Conservation (phyloP, 805 yeast genomes). For the Nakazawaea ernobii region DNA sequence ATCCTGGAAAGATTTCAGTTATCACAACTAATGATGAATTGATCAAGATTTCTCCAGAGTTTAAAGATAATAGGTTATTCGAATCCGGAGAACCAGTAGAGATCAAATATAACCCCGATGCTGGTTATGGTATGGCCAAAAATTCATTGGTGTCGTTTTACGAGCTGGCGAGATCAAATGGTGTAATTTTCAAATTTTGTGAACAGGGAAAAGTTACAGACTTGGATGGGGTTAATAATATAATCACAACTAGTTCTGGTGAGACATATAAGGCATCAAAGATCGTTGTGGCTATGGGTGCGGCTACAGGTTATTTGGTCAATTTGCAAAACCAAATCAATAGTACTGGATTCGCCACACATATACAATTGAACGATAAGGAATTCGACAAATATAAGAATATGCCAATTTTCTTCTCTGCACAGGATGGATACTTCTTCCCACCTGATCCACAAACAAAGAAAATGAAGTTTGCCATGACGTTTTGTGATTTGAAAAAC, state of each 20-base stretch:
- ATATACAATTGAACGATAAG: slow-evolving; percentile 27
- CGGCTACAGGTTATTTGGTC: slow-evolving; percentile 28
- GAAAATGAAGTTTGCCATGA: slow-evolving; percentile 31
- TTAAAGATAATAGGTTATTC: slow-evolving; percentile 15
- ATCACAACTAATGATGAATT: slow-evolving; percentile 15
- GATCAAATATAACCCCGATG: slow-evolving; percentile 20
- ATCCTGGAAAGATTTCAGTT: slow-evolving; percentile 18
- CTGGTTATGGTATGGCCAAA: slow-evolving; percentile 25
- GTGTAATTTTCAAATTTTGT: slow-evolving; percentile 19
- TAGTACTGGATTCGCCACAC: slow-evolving; percentile 33
- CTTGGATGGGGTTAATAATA: slow-evolving; percentile 3
- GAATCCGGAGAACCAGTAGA: slow-evolving; percentile 9
- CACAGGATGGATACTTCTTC: slow-evolving; percentile 39
- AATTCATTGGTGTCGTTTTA: slow-evolving; percentile 20
- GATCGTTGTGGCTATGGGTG: slow-evolving; percentile 31
- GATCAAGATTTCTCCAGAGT: slow-evolving; percentile 16
- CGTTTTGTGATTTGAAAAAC: slow-evolving; percentile 18
- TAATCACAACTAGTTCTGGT: slow-evolving; percentile 18
- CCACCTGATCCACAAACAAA: slow-evolving; percentile 37
- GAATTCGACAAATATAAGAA: slow-evolving; percentile 30
- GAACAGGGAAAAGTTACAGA: slow-evolving; percentile 11
- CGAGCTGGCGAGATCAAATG: slow-evolving; percentile 13
- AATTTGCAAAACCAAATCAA: slow-evolving; percentile 24
- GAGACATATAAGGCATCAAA: slow-evolving; percentile 21
- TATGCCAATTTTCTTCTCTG: slow-evolving; percentile 37